These are phyloP conservation scores for Populus tremula DNA, from an alignment of 345 rosid genomes.

Conservation along the genomic window DNA sequence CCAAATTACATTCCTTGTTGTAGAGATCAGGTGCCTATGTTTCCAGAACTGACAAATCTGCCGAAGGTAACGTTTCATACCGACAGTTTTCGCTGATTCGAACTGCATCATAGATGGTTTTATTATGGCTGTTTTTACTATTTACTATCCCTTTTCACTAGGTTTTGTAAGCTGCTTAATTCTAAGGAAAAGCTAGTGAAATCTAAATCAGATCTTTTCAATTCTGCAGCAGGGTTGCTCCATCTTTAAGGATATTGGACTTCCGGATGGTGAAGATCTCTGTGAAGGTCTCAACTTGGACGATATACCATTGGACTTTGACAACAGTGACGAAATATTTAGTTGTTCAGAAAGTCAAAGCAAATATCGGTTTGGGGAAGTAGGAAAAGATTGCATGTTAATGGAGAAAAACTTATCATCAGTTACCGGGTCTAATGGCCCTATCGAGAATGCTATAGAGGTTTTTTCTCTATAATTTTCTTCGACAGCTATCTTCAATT, in stretches of 20 bases:
- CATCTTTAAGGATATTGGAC: conserved; percentile 37
- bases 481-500: neutral
- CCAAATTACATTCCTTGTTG: conserved; percentile 31
- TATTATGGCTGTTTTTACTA: too few species aligned
- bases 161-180: neutral
- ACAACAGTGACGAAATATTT: conserved; percentile 48
- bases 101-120: too few species aligned
- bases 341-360: conserved; percentile 36
- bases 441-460: conserved; percentile 46
- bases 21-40: conserved; percentile 41
- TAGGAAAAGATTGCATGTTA: conserved; percentile 31
- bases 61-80: conserved; percentile 32
- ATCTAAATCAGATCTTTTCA: neutral
- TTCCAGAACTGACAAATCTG: conserved; percentile 31
- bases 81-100: neutral
- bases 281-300: conserved; percentile 54
- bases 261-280: conserved; percentile 50
- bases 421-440: conserved; percentile 41
- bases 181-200: neutral
- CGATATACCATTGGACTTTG: conserved; percentile 47
- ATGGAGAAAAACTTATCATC: conserved; percentile 48
- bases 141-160: neutral
- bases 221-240: conserved; percentile 34
- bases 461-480: conserved; percentile 24
- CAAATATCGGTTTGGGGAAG: conserved; percentile 36